Conservation (phyloP, 2,329 filamentous ascomycete species). For the Pseudogymnoascus pannorum region DNA sequence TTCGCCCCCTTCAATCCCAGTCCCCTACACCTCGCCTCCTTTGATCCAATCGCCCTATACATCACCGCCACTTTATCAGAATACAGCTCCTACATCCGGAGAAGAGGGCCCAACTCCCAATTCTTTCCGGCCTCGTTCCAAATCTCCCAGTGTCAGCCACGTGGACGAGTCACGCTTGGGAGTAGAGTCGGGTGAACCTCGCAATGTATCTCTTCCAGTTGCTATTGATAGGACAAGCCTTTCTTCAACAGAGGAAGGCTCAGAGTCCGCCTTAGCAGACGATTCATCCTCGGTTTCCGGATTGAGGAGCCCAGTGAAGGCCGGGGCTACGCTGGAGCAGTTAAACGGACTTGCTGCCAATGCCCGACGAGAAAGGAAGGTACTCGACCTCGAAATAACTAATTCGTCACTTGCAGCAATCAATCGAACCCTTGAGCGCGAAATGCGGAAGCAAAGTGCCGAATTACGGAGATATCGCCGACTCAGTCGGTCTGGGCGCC, state of each 20-base stretch:
- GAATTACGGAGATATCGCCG: constrained; percentile 81
- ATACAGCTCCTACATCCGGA: not conserved
- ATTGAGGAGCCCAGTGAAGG: constrained; percentile 48
- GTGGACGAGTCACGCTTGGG: not conserved
- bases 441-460: constrained; percentile 82
- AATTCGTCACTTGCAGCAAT: constrained; percentile 94
- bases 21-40: not conserved
- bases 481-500: constrained; percentile 71
- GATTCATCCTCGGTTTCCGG: not conserved
- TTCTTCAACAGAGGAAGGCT: not conserved
- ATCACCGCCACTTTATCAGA: not conserved
- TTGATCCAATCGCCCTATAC: not conserved
- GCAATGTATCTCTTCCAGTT: not conserved
- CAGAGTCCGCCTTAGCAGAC: not conserved
- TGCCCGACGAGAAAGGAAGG: constrained; percentile 85
- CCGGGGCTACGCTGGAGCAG: constrained; percentile 46
- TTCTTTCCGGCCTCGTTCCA: not conserved
- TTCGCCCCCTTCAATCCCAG: not conserved
- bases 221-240: not conserved
- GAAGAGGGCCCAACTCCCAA: not conserved
- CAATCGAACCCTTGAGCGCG: constrained; percentile 84
- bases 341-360: constrained; percentile 76
- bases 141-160: not conserved
- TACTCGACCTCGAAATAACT: constrained; percentile 91
- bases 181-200: not conserved